Conservation (phyloP, 805 yeast genomes). For the Metschnikowia vanudenii region DNA sequence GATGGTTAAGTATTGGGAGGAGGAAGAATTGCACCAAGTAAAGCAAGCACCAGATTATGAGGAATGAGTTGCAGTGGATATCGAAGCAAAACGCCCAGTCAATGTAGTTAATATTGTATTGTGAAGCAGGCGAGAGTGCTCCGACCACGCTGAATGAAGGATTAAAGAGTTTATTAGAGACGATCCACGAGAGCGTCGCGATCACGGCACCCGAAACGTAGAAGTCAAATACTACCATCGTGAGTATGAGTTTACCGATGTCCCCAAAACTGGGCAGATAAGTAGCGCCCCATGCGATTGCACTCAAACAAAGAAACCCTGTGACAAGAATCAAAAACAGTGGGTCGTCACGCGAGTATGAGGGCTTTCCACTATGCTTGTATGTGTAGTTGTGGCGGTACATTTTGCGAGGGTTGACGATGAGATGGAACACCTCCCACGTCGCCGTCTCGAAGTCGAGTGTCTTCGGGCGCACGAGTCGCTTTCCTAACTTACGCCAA, state of each 20-base stretch:
- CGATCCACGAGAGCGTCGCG: slow-evolving; percentile 71
- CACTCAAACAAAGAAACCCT: slow-evolving; percentile 65
- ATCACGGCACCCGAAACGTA: slow-evolving; percentile 64
- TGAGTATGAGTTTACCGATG: slow-evolving; percentile 63
- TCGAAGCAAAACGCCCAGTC: slow-evolving; percentile 97
- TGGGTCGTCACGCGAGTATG: slow-evolving; percentile 92
- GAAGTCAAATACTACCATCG: slow-evolving; percentile 86
- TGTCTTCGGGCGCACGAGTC: slow-evolving; percentile 66
- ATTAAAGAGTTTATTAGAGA: slow-evolving; percentile 65
- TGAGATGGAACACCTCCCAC: slow-evolving; percentile 81
- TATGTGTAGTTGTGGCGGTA: slow-evolving; percentile 73
- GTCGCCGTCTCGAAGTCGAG: slow-evolving; percentile 89
- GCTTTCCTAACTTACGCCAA: slow-evolving; percentile 31
- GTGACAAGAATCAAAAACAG: slow-evolving; percentile 74
- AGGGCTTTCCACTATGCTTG: slow-evolving; percentile 56
- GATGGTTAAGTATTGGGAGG: slow-evolving; percentile 65
- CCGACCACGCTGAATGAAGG: slow-evolving; percentile 14
- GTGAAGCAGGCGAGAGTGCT: slow-evolving; percentile 13
- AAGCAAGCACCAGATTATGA: slow-evolving; percentile 46
- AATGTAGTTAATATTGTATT: slow-evolving; percentile 38
- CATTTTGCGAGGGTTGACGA: slow-evolving; percentile 76
- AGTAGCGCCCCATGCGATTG: slow-evolving; percentile 87
- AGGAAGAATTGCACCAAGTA: slow-evolving; percentile 19
- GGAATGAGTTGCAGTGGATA: slow-evolving; percentile 72
- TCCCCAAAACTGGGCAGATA: slow-evolving; percentile 65